Base-by-base conservation (phyloP, 371 early-diverging fungal genomes). In the Sporodiniella umbellata region DNA sequence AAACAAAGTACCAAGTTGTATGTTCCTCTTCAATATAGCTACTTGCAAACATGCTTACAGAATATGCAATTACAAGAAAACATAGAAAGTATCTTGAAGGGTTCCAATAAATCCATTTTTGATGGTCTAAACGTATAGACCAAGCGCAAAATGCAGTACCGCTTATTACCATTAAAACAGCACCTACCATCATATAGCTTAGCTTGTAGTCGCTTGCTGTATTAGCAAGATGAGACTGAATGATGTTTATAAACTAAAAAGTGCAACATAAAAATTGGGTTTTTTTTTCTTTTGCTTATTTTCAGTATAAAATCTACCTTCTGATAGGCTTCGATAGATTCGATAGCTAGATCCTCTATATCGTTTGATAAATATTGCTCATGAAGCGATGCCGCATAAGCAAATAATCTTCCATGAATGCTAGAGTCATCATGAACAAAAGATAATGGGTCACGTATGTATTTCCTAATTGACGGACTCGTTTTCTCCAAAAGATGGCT, bases 21-120 rank as follows among this genome's bases (percentile, higher is more conserved):
- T 86, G 87, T 55, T 90, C 91, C 45, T 90, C 88, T 58, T 90
- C 91, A 1, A 90, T 78, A 62, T 83, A 82, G 42, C 89, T 88
- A 39, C 86, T 87, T 1, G 90, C 79, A 64, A 80, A 80, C 56
- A 84, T 56, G 3, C 84, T 79, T 8, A 75, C 24, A n/a, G 75
- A 45, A 42, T 85, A 87, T 8, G 70, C 60, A 7, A 54, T 33
- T 23, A 78, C 17, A 14, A 70, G 59, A 35, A 70, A 43, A 1
- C 53, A 48, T 0, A 70, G 56, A 40, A 82, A 66, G 8, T 42
- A 28, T 33, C 54, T 51, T 38, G 18, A 51, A 3, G 45, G 4
- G 1, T 22, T 23, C 69, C 65, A 65, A 12, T 11, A 22, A 8
- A 4, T 2, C 2, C 18, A 14, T 4, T 42, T 47, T 33, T 57